phyloP scores from a whole-genome alignment of 257 asterid species.

The Gentiana straminea region DNA sequence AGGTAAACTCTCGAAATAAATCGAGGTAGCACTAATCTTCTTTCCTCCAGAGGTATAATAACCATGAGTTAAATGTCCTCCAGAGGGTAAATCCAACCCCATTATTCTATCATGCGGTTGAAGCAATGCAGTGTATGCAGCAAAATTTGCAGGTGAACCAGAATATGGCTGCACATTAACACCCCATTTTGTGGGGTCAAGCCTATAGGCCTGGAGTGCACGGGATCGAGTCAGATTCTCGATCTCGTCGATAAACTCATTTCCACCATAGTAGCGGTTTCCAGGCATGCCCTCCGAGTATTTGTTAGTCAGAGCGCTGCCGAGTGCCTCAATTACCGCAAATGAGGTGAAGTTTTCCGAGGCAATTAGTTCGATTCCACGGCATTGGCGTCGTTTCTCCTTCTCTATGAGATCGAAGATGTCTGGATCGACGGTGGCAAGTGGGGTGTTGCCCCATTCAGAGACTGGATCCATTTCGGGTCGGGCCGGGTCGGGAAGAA shows the following conservation, averaged over 20 bases:
- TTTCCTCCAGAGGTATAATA: slow-evolving; percentile 31
- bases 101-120: slow-evolving; percentile 32
- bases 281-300: slow-evolving; percentile 41
- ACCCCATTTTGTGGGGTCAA: slow-evolving; percentile 36
- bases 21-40: slow-evolving; percentile 28
- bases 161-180: slow-evolving; percentile 37
- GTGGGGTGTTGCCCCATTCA: slow-evolving; percentile 30
- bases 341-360: slow-evolving; percentile 39
- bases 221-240: slow-evolving; percentile 28
- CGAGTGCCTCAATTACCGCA: slow-evolving; percentile 36
- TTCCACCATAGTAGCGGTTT: slow-evolving; percentile 37
- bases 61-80: slow-evolving; percentile 35
- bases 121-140: slow-evolving; percentile 30
- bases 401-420: slow-evolving; percentile 34
- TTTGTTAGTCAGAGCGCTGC: slow-evolving; percentile 26
- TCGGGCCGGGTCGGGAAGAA: not conserved
- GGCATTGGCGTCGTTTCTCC: slow-evolving; percentile 35
- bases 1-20: slow-evolving; percentile 32
- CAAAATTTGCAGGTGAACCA: slow-evolving; percentile 30
- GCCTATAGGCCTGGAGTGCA: slow-evolving; percentile 27
- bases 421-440: slow-evolving; percentile 28
- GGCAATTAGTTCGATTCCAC: slow-evolving; percentile 37
- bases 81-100: slow-evolving; percentile 35
- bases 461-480: slow-evolving; percentile 30
- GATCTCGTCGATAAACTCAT: slow-evolving; percentile 30